These are phyloP conservation scores for Rhodotorula mucilaginosa DNA, from an alignment of 1,284 basidiomycete species.

Conservation along the genomic window DNA sequence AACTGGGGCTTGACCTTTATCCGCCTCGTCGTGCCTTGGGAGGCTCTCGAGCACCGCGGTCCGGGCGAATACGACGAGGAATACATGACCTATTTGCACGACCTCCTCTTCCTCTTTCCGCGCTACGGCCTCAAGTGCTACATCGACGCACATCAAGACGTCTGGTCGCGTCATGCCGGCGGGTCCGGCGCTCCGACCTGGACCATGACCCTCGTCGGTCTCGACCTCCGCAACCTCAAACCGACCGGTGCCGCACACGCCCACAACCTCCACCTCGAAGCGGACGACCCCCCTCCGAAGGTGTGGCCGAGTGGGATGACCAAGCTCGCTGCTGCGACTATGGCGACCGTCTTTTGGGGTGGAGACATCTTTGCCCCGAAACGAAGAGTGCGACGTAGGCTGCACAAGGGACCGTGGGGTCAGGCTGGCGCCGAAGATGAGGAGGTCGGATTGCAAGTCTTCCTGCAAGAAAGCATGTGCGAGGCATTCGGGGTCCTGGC, in stretches of 20 bases:
- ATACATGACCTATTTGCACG: constrained; percentile 76
- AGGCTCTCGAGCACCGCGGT: constrained; percentile 86
- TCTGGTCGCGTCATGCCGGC: constrained; percentile 92
- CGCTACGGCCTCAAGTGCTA: constrained; percentile 78
- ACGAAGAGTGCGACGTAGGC: constrained; percentile 33
- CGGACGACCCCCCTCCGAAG: constrained; percentile 49
- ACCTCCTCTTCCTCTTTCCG: constrained; percentile 71
- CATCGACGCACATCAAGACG: constrained; percentile 60
- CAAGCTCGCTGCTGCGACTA: constrained; percentile 63
- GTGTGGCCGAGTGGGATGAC: constrained; percentile 63
- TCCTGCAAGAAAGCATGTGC: constrained; percentile 78
- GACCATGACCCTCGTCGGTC: constrained; percentile 35
- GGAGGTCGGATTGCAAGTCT: constrained; percentile 63
- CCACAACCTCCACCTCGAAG: constrained; percentile 61
- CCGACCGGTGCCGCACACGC: constrained; percentile 74
- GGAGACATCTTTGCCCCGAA: constrained; percentile 80
- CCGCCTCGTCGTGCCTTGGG: constrained; percentile 86
- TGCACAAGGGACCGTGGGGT: constrained; percentile 30
- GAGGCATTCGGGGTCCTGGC: constrained; percentile 72
- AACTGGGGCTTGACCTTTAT: constrained; percentile 51
- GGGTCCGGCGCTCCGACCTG: constrained; percentile 56
- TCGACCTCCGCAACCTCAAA: constrained; percentile 59
- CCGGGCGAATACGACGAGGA: constrained; percentile 77
- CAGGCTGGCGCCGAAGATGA: constrained; percentile 11
- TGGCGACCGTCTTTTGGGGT: constrained; percentile 59